Percentiles rank a stretch among this genome's conserved stretches.
These are phyloP conservation scores for Kwoniella botswanensis DNA, from an alignment of 768 basidiomycete species.

Conservation along the genomic window DNA sequence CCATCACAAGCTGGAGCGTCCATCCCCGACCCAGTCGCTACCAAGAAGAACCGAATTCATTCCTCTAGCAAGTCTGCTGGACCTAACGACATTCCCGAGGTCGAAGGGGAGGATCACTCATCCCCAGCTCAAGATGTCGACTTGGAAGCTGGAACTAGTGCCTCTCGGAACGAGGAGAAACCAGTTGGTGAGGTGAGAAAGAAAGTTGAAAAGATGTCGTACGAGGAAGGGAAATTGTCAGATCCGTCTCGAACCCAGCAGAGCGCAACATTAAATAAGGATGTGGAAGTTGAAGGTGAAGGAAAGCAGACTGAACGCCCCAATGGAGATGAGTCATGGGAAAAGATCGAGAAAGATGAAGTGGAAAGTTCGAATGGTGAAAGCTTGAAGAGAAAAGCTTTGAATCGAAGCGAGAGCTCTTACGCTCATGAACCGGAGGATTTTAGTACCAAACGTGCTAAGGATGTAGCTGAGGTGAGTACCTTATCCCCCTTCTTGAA, in stretches of 20 bases:
- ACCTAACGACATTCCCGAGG: conserved; percentile 13
- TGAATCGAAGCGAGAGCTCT: conserved; percentile 47
- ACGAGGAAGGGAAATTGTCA: conserved; percentile 29
- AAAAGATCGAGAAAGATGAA: conserved; percentile 25
- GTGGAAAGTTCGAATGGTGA: conserved; percentile 22
- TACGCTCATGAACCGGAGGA: conserved; percentile 23
- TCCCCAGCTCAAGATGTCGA: conserved; percentile 12
- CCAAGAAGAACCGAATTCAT: conserved; percentile 50
- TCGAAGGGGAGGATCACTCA: conserved; percentile 19
- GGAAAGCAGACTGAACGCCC: neutral
- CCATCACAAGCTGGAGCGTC: conserved; percentile 33
- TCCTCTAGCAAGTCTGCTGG: conserved; percentile 15
- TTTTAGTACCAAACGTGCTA: conserved; percentile 37
- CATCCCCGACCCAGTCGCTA: conserved; percentile 21
- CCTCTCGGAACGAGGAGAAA: conserved; percentile 28
- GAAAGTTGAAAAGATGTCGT: conserved; percentile 51
- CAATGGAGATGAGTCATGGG: conserved; percentile 20
- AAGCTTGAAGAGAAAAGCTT: conserved; percentile 47
- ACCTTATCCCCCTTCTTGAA: neutral
- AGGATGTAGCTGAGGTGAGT: conserved; percentile 41
- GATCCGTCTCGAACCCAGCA: neutral
- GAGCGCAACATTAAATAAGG: neutral
- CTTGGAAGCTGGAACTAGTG: neutral
- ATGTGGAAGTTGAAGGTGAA: neutral
- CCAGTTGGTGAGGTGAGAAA: conserved; percentile 51